Conservation (phyloP, 2,329 filamentous ascomycete species). For the Hawksworthiomyces lignivorus region DNA sequence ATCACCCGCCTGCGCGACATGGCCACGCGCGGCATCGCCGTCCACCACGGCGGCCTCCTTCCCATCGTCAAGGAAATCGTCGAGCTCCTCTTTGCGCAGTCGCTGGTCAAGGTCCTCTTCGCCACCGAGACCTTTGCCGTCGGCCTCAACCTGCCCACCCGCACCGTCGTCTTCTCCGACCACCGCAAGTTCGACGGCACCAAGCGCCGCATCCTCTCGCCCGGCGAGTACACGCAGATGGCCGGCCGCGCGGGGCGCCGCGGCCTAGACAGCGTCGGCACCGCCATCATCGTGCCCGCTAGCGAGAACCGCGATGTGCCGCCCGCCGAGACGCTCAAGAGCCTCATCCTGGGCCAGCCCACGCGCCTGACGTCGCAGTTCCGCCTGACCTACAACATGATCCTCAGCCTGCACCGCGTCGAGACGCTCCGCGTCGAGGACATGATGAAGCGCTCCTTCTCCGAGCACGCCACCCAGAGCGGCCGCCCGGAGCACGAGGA, state of each 20-base stretch:
- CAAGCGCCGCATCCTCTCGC: constrained; percentile 80
- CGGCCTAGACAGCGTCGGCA: constrained; percentile 86
- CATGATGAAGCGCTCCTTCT: constrained; percentile 99
- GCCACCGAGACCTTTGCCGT: constrained; percentile 98
- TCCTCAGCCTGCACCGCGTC: constrained; percentile 86
- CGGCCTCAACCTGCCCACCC: constrained; percentile 90
- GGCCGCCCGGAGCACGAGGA: constrained; percentile 92
- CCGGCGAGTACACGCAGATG: constrained; percentile 98
- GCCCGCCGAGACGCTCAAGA: constrained; percentile 70
- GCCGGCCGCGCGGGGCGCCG: constrained; percentile 87
- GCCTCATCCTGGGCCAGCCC: constrained; percentile 94
- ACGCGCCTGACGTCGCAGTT: constrained; percentile 96
- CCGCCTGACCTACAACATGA: constrained; percentile 98
- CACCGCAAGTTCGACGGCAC: constrained; percentile 95
- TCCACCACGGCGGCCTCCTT: constrained; percentile 88
- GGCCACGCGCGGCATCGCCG: constrained; percentile 80
- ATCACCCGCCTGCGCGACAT: constrained; percentile 83
- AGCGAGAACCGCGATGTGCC: constrained; percentile 79
- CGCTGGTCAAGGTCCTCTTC: constrained; percentile 92
- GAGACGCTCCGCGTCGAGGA: constrained; percentile 98
- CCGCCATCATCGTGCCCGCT: constrained; percentile 85
- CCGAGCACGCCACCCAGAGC: constrained; percentile 93
- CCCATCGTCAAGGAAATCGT: constrained; percentile 98
- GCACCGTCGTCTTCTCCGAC: constrained; percentile 95
- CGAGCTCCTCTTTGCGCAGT: constrained; percentile 91